Conservation (phyloP, 1,139 yeast genomes). For the Blastobotrys buckinghamii region DNA sequence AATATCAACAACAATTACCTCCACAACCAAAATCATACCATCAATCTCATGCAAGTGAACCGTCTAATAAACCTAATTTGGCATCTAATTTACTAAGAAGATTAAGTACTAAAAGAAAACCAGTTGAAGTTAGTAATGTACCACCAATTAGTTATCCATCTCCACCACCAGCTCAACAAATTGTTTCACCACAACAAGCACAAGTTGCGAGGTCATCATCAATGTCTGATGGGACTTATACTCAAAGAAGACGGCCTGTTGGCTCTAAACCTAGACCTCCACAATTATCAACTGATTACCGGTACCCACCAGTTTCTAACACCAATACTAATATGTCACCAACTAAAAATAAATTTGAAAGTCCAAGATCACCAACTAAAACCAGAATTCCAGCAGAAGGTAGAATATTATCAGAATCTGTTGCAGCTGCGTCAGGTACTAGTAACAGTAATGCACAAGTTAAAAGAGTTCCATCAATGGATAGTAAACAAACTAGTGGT, state of each 20-base stretch:
- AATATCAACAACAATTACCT: conserved; percentile 8
- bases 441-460: background rate
- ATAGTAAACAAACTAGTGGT: background rate
- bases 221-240: conserved; percentile 17
- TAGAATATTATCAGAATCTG: conserved; percentile 5
- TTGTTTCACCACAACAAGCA: conserved; percentile 3
- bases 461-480: conserved; percentile 2
- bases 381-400: conserved; percentile 5
- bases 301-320: background rate
- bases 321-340: conserved; percentile 13
- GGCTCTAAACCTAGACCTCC: conserved; percentile 7
- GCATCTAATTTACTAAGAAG: conserved; percentile 27
- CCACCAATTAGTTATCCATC: conserved; percentile 3
- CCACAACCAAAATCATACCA: conserved; percentile 14
- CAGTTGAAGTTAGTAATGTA: conserved; percentile 9
- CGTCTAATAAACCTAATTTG: conserved; percentile 17
- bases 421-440: background rate
- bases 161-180: conserved; percentile 5
- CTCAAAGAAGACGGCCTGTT: conserved; percentile 5
- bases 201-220: conserved; percentile 20
- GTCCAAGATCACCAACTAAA: conserved; percentile 9
- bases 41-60: conserved; percentile 22
- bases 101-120: conserved; percentile 26
- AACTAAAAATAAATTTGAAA: background rate
- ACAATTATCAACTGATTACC: conserved; percentile 1